Evolutionary conservation across 2,329 filamentous ascomycete genomes (phyloP).

Genomic region (Trichoderma breve): DNA sequence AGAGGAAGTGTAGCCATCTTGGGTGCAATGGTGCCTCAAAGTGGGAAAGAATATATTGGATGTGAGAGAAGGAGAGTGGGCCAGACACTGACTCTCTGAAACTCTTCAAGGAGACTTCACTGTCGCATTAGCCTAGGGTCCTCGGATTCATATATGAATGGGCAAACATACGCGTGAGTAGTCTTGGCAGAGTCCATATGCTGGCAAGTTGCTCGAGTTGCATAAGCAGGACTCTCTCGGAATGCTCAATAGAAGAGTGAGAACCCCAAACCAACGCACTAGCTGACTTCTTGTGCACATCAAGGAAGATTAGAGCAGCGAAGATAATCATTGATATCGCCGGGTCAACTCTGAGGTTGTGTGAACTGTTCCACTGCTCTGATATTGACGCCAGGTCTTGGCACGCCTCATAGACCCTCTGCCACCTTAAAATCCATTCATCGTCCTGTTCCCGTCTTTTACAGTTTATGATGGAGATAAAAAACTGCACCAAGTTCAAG

Average conservation of each 20-base stretch:
- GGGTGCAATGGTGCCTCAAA: neutral
- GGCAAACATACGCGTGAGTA: neutral
- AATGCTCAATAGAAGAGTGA: neutral
- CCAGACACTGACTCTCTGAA: neutral
- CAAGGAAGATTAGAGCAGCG: neutral
- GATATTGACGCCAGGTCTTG: neutral
- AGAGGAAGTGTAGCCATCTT: neutral
- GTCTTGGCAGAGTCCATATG: neutral
- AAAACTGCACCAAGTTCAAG: neutral
- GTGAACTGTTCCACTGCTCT: neutral
- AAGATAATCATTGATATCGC: neutral
- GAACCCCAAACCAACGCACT: neutral
- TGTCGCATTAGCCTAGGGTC: neutral
- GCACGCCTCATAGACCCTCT: neutral
- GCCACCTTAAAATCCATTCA: neutral
- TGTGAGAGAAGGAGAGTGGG: neutral
- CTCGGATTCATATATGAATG: neutral
- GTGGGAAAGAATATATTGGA: neutral
- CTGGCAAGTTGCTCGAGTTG: neutral
- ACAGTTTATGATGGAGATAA: neutral
- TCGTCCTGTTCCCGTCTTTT: neutral
- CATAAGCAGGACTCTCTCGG: neutral
- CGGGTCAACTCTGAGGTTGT: neutral
- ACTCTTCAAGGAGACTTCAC: neutral
- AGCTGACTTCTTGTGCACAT: neutral